Base-by-base conservation (phyloP, 495 filamentous ascomycete species). In the Xylaria sp. region DNA sequence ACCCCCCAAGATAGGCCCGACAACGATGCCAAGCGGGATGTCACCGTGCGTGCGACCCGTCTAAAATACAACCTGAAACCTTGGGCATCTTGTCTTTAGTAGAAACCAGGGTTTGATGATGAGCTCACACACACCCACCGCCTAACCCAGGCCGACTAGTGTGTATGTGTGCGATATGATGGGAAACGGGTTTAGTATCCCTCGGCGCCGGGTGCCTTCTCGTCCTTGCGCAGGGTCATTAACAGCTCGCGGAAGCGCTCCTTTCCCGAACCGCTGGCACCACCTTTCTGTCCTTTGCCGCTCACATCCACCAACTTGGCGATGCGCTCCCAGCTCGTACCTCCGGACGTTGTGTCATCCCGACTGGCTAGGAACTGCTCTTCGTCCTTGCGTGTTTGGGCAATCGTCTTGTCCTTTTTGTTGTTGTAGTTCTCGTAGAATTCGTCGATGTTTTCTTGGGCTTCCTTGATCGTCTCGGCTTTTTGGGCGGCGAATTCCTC, bases 401-500 rank as follows among this genome's bases (percentile, higher is more conserved):
- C 87, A 72, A 97, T 89, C 68, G 82, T 86, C 87, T 98, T 98
- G 75, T 98, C 96, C 76, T 94, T 93, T 84, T 97, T 97, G 78
- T 91, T 90, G 84, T 97, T 97, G 88, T 99, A 99, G 80, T 97
- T 97, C 80, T 97, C 94, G 85, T 99, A 99, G 85, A 99, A 99
- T 76, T 97, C 97, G 76, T 99, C 96, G 69, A 98, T 95, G 79
- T 94, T 92, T 74, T 92, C 85, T 70, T 91, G 93, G 46, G 97
- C 97, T 72, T 93, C 93, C 80, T 90, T 88, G 76, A 97, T 82
- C 9, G 93, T 97, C 79, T 94, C 88, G 35, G 84, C 86, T 77
- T 97, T 97, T 81, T 93, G 92, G 59, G 88, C 83, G 37, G 88
- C 87, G 48, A 93, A 93, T 75, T 92, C 85, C 79, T 94, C 89